A percentile compares a stretch with the other conserved stretches of the same genome.
These are phyloP conservation scores for Leccinum ochraceum DNA, from an alignment of 768 basidiomycete species.

Conservation along the genomic window DNA sequence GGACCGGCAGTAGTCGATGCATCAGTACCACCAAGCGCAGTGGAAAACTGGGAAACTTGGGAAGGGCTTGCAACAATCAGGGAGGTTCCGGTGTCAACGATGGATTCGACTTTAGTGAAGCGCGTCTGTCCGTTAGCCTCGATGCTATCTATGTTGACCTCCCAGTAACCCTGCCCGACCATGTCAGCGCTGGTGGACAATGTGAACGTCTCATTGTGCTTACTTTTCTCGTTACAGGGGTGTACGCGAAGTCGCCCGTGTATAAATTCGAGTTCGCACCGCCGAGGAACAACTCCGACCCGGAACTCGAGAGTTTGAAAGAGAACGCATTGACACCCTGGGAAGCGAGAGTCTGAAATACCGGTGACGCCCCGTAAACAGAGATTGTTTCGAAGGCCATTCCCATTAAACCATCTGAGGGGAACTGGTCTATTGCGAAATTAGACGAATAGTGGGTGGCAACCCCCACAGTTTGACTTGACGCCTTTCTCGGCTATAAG, in stretches of 20 bases:
- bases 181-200: not conserved
- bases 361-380: conserved; percentile 31
- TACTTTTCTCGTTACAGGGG: conserved; percentile 11
- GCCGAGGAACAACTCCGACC: conserved; percentile 53
- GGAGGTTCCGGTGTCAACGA: conserved; percentile 28
- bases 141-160: conserved; percentile 18
- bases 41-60: conserved; percentile 22
- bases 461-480: conserved; percentile 15
- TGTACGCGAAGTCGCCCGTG: conserved; percentile 45
- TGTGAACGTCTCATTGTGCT: not conserved
- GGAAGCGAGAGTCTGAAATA: conserved; percentile 42
- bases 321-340: conserved; percentile 43
- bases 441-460: conserved; percentile 8
- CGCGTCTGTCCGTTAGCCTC: not conserved
- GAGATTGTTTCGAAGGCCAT: conserved; percentile 45
- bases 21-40: conserved; percentile 26
- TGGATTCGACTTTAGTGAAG: not conserved
- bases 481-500: conserved; percentile 14
- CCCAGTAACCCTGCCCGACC: conserved; percentile 18
- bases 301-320: conserved; percentile 44
- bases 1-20: conserved; percentile 16
- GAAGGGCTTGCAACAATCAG: conserved; percentile 7
- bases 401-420: conserved; percentile 35
- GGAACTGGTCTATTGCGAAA: conserved; percentile 1
- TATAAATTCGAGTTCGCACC: conserved; percentile 46